Conservation (phyloP, 768 basidiomycete genomes). For the Pulveroboletus sp. region DNA sequence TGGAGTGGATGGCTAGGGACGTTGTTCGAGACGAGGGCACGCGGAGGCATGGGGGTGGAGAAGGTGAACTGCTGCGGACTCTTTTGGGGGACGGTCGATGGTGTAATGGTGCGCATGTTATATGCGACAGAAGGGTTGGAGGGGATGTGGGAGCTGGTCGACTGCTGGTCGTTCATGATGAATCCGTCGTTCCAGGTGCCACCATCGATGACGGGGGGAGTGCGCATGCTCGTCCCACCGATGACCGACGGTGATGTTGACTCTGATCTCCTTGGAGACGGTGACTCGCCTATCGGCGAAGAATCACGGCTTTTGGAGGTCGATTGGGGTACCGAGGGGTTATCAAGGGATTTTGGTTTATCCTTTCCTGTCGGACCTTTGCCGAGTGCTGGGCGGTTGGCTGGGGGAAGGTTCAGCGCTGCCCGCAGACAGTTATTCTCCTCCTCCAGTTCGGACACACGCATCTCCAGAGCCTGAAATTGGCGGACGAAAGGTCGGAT, state of each 20-base stretch:
- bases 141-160: constrained; percentile 31
- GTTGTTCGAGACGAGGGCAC: constrained; percentile 38
- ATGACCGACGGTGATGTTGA: constrained; percentile 33
- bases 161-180: constrained; percentile 44
- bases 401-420: constrained; percentile 67
- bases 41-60: constrained; percentile 39
- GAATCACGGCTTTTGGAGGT: constrained; percentile 58
- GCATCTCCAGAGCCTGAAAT: constrained; percentile 69
- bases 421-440: constrained; percentile 75
- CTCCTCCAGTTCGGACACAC: constrained; percentile 78
- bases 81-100: constrained; percentile 42
- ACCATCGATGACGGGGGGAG: constrained; percentile 45
- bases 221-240: constrained; percentile 26
- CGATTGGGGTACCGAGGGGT: constrained; percentile 28
- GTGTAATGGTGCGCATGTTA: constrained; percentile 40
- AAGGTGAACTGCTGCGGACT: constrained; percentile 44
- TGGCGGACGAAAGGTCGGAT: constrained; percentile 28
- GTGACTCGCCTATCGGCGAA: constrained; percentile 55
- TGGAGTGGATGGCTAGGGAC: constrained; percentile 36
- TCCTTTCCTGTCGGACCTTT: constrained; percentile 88
- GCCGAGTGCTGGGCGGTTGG: constrained; percentile 66
- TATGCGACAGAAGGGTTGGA: constrained; percentile 41
- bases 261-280: constrained; percentile 38
- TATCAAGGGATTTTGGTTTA: constrained; percentile 56
- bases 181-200: constrained; percentile 54